Evolutionary conservation across 2,329 filamentous ascomycete species (phyloP).

Genomic region (Triangularia verruculosa): DNA sequence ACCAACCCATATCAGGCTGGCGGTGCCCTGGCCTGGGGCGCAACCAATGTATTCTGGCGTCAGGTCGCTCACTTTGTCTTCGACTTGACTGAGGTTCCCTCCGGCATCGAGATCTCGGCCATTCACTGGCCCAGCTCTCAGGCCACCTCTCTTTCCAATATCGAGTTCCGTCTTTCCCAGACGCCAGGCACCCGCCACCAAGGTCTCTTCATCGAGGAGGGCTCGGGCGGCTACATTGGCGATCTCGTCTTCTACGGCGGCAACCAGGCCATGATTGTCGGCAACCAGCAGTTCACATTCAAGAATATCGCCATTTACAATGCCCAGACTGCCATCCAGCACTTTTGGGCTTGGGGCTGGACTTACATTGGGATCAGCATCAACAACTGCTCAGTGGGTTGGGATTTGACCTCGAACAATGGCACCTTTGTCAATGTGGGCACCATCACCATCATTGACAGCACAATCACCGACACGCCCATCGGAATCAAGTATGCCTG

Average conservation of each 20-base stretch:
- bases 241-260: constrained; percentile 70
- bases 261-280: constrained; percentile 50
- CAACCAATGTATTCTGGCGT: constrained; percentile 58
- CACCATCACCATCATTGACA: constrained; percentile 72
- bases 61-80: constrained; percentile 57
- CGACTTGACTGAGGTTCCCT: constrained; percentile 50
- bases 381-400: constrained; percentile 61
- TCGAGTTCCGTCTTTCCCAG: constrained; percentile 50
- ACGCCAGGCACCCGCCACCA: constrained; percentile 47
- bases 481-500: constrained; percentile 57
- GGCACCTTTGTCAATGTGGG: constrained; percentile 60
- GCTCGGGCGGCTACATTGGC: constrained; percentile 64
- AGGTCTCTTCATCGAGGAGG: constrained; percentile 59
- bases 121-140: constrained; percentile 70
- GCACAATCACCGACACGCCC: constrained; percentile 62
- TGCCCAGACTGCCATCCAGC: constrained; percentile 63
- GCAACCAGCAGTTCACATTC: constrained; percentile 69
- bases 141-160: constrained; percentile 56
- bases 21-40: constrained; percentile 43
- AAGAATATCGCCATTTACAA: constrained; percentile 65
- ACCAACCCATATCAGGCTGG: constrained; percentile 41
- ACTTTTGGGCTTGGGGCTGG: constrained; percentile 77
- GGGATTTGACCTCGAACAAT: constrained; percentile 60
- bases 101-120: constrained; percentile 44
- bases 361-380: constrained; percentile 66